Evolutionary conservation across 495 filamentous ascomycete species (phyloP), one percentile per base, ranked within the genome.

Genomic region (Apiosordaria backusii): DNA sequence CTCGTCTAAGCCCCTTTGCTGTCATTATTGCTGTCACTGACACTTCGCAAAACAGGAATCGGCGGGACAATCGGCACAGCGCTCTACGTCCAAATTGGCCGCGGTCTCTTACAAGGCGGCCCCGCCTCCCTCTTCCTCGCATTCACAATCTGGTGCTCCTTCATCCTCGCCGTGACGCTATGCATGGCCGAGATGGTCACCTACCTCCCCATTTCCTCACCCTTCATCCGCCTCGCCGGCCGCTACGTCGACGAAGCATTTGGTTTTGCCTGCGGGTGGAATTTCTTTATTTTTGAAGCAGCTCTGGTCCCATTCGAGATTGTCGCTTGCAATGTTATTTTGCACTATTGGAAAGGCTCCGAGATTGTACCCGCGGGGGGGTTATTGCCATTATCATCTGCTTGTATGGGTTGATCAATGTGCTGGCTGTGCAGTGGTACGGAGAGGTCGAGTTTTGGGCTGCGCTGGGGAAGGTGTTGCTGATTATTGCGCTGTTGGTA

Each of bases 201-300:
- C 13, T 93, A 91, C 70, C 81, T 93, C 50, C 91, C 91, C 27
- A 88, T 95, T 61, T 90, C 88, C 21, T 90, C 88, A 15, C 90
- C 91, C 9, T 93, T 93, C 72, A 91, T 95, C 74, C 88, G 89
- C 25, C 91, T 93, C 72, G 90, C 91, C 27, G 89, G 91, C 25
- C 85, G 88, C 50, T 93, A 87, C 74, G 90, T 93, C 64, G 90
- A 93, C 72, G 90, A 89, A 29, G 79, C 84, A 50, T 82, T 88
- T 62, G 87, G 87, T n/a, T 87, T 88, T 64, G 85, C 85, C 69
- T 85, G 84, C 23, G 88, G 90, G 15, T 93, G 89, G 82, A 93
- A 92, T 70, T 89, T 88, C 68, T 92, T 92, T 72, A 78, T 91
- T 64, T 84, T 90, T 62, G 85, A 89, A 71, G 89, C 87, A 0